Evolutionary conservation across 192 early-diverging fungal species (phyloP).

Genomic region (Allomyces javanicus): DNA sequence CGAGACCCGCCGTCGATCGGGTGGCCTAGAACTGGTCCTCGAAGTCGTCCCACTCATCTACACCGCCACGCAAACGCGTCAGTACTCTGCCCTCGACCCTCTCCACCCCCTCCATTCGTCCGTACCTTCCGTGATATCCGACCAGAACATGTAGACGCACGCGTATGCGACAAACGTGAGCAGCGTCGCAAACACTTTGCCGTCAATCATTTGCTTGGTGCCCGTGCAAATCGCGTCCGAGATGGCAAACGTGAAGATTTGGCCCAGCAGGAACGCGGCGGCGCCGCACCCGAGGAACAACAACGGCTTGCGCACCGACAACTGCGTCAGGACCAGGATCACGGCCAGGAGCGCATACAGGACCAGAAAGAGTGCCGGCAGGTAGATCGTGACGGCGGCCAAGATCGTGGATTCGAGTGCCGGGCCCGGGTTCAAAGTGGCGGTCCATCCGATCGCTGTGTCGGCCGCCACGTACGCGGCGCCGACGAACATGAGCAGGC

Average conservation of each 20-base stretch:
- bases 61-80: background rate
- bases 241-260: conserved; percentile 5
- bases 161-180: conserved; percentile 20
- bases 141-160: conserved; percentile 32
- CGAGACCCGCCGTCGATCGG: too few relatives aligned
- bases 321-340: conserved; percentile 5
- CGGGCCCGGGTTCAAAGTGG: conserved; percentile 3
- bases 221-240: conserved; percentile 3
- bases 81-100: too few relatives aligned
- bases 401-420: conserved; percentile 8
- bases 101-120: too few relatives aligned
- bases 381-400: conserved; percentile 1
- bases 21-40: background rate
- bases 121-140: conserved; percentile 24
- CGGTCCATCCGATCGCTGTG: conserved; percentile 7
- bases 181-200: conserved; percentile 28
- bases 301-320: conserved; percentile 6
- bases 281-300: conserved; percentile 1
- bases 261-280: conserved; percentile 3
- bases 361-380: conserved; percentile 3
- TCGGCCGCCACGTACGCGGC: conserved; percentile 6
- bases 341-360: conserved; percentile 4
- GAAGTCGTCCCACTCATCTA: background rate
- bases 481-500: conserved; percentile 2
- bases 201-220: conserved; percentile 14